Conservation (phyloP, 352 stramenopile species). For the Phytophthora macrochlamydospora region DNA sequence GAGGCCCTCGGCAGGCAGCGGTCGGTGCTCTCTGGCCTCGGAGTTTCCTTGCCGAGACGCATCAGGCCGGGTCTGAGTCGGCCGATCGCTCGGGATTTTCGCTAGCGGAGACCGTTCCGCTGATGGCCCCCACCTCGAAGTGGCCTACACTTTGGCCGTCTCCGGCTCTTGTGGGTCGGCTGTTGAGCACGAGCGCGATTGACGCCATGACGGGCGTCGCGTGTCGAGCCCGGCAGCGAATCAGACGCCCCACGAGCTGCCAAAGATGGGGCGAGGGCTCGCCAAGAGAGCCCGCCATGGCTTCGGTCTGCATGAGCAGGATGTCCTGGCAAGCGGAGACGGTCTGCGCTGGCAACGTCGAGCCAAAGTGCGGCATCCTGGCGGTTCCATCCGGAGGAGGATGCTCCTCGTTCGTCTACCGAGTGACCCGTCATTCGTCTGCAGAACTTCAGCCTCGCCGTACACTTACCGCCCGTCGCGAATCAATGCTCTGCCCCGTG, state of each 20-base stretch:
- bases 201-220: constrained; percentile 19
- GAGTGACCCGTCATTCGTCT: no score
- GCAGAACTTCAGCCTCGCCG: no score
- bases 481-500: no score
- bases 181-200: background rate
- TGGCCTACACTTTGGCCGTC: background rate
- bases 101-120: constrained; percentile 17
- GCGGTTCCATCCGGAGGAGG: no score
- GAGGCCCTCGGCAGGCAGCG: no score
- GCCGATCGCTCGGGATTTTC: background rate
- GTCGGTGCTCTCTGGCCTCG: no score
- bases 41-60: background rate
- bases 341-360: no score
- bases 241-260: constrained; percentile 11
- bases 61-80: no score
- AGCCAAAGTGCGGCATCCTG: no score
- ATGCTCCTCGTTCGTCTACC: no score
- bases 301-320: constrained; percentile 2
- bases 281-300: background rate
- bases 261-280: constrained; percentile 6
- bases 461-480: no score
- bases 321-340: background rate
- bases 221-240: constrained; percentile 18
- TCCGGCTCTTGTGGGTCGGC: constrained; percentile 22
- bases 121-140: constrained; percentile 9